phyloP scores from a whole-genome alignment of 371 early-diverging fungal species.

The Mortierella polycephala region DNA sequence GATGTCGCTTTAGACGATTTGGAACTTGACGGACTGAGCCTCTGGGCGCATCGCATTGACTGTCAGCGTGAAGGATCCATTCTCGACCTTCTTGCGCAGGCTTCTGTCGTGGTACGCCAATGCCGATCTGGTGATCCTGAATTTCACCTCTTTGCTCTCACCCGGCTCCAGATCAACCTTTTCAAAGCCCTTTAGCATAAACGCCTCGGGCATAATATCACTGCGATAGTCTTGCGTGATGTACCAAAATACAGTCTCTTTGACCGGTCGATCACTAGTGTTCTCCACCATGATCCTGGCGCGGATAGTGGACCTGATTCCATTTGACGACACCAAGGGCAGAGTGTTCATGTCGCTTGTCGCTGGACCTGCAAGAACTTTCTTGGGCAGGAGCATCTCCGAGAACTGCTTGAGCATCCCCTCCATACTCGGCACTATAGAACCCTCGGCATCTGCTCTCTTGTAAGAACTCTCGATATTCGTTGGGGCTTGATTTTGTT shows the following conservation, averaged over 20 bases:
- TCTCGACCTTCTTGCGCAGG: conserved; percentile 54
- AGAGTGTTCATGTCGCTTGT: not conserved
- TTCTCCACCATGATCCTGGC: conserved; percentile 65
- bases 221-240: conserved; percentile 67
- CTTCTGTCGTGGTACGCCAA: conserved; percentile 57
- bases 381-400: not conserved
- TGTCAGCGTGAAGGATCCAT: conserved; percentile 58
- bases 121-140: conserved; percentile 55
- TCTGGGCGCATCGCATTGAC: conserved; percentile 58
- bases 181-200: conserved; percentile 62
- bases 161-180: conserved; percentile 61
- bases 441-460: too few relatives aligned
- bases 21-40: conserved; percentile 34
- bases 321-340: not conserved
- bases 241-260: conserved; percentile 71
- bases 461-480: not conserved
- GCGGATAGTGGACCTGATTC: conserved; percentile 26
- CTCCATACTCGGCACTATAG: too few relatives aligned
- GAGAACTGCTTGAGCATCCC: not conserved
- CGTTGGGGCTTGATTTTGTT: not conserved
- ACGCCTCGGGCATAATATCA: conserved; percentile 58
- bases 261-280: conserved; percentile 57
- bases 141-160: conserved; percentile 57
- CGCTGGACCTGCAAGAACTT: not conserved
- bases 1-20: conserved; percentile 12